Base-by-base conservation (phyloP, 2,329 filamentous ascomycete genomes). In the Penicillium concentricum region DNA sequence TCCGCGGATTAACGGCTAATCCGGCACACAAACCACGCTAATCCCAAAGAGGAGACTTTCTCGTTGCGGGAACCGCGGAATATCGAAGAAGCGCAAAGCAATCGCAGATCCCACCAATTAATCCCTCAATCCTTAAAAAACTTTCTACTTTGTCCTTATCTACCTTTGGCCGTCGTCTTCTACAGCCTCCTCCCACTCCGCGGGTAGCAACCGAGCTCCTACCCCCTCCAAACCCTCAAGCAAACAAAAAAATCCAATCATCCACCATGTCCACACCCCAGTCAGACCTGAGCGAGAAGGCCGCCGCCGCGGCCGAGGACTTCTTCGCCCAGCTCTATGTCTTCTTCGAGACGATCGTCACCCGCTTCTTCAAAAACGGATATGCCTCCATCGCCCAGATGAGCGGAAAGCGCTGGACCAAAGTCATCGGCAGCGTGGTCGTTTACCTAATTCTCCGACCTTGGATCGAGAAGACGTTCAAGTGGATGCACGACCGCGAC, bases 391-490 rank as follows among this genome's bases (percentile, higher is more conserved):
- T 82, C 66, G 70, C 74, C 28, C 66, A 74, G 28, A 74, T 82
- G 63, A 74, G 71, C 44, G 56, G 71, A 34, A 69, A 75, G 57
- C 79, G 80, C 63, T 82, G 78, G 74, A 76, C 94, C 66, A 88
- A 90, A 46, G 81, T 94, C 56, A 75, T 91, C 63, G 81, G 86
- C 63, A 83, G 91, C 59, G 83, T 91, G 20, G 84, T 90, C 67
- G 87, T 84, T 54, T 95, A 93, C 78, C 70, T 87, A 61, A 82
- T 94, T 51, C 67, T 91, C 24, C 86, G 91, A 1, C 90, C 90
- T 0, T 91, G 91, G 71, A 73, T 92, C 50, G 81, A 92, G 67
- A 88, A 87, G 69, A 74, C 85, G 37, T 86, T 85, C 65, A 84
- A 81, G 58, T 84, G 83, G 66, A 75, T 81, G 61, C 85, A 71